phyloP scores from a whole-genome alignment of 805 yeast genomes.

The Wickerhamiella sorbophila region DNA sequence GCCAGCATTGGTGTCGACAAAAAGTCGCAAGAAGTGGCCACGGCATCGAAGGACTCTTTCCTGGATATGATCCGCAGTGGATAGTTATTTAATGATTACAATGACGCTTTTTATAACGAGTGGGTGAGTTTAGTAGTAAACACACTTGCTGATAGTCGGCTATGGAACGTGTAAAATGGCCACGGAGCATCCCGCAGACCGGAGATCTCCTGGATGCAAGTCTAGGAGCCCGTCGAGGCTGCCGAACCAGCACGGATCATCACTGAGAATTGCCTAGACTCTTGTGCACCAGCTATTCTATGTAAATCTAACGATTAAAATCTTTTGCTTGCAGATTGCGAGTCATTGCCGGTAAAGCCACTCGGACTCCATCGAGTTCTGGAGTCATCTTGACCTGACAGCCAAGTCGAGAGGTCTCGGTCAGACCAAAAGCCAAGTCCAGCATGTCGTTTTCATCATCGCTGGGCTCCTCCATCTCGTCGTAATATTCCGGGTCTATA shows the following conservation, averaged over 20 bases:
- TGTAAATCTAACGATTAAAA: conserved; percentile 30
- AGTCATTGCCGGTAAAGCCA: conserved; percentile 95
- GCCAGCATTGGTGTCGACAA: conserved; percentile 16
- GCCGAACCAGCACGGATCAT: too few relatives aligned
- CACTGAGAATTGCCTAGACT: too few relatives aligned
- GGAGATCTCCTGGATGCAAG: too few relatives aligned
- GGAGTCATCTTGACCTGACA: conserved; percentile 86
- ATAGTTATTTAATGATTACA: conserved; percentile 5
- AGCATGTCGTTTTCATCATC: conserved; percentile 98
- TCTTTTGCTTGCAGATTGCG: conserved; percentile 77
- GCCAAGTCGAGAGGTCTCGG: conserved; percentile 92
- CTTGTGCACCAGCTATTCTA: too few relatives aligned
- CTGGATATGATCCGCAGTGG: conserved; percentile 56
- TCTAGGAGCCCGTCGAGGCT: too few relatives aligned
- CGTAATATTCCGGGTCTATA: conserved; percentile 90
- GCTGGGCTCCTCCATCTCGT: conserved; percentile 80
- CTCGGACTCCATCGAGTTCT: conserved; percentile 83
- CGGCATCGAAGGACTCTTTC: conserved; percentile 77
- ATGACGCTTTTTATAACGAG: too few relatives aligned
- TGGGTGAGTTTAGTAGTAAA: too few relatives aligned
- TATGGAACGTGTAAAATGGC: too few relatives aligned
- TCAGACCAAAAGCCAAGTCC: conserved; percentile 91
- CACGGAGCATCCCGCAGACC: too few relatives aligned
- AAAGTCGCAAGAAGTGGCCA: conserved; percentile 37
- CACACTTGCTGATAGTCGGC: too few relatives aligned